Base-by-base conservation (phyloP, 768 basidiomycete species). In the Auricularia auricula-judae region DNA sequence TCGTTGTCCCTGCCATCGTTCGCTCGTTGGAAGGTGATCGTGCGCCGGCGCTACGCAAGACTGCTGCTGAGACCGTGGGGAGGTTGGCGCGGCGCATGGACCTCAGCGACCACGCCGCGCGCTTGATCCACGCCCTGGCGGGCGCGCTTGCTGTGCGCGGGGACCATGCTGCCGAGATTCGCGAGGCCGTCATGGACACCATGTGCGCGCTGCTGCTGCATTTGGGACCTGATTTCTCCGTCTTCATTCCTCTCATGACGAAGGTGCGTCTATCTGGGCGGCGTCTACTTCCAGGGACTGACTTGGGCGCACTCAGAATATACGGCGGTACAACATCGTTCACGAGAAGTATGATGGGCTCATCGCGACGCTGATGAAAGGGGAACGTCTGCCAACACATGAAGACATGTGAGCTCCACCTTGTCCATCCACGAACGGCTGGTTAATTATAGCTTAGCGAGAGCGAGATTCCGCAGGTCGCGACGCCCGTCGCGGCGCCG, bases 161-260 rank as follows among this genome's bases (percentile, higher is more conserved):
- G 68, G 88, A 88, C 66, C 39, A 42, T 14, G 8, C 39, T 8
- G 39, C 8, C 39, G 95, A 98, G 65, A 77, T 98, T 60, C 82
- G 91, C 29, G 82, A 83, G 74, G 84, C 90, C 1, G 91, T 95
- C 10, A 88, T 98, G 86, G 94, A 98, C 66, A 91, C 94, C 0
- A 77, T 99, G 2, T 97, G 93, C 73, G 90, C 94, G 1, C 79
- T 98, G 47, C 86, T 98, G 44, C 80, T 93, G 39, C 97, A 99
- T 70, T 84, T 99, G 62, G 95, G 95, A 0, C 87, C 94, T 0
- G 95, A 98, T 73, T 99, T 95, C 69, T 94, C 96, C 3, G 92
- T 99, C 56, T 99, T 98, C 70, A 90, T 98, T 42, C 94, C 97
- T 1, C 94, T 95, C 68, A 91, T 99, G 68, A 93, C 92, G 74